Percentiles rank a stretch among this genome's conserved stretches.
phyloP scores from a whole-genome alignment of 2,329 filamentous ascomycete species.

The Fusarium sp. region DNA sequence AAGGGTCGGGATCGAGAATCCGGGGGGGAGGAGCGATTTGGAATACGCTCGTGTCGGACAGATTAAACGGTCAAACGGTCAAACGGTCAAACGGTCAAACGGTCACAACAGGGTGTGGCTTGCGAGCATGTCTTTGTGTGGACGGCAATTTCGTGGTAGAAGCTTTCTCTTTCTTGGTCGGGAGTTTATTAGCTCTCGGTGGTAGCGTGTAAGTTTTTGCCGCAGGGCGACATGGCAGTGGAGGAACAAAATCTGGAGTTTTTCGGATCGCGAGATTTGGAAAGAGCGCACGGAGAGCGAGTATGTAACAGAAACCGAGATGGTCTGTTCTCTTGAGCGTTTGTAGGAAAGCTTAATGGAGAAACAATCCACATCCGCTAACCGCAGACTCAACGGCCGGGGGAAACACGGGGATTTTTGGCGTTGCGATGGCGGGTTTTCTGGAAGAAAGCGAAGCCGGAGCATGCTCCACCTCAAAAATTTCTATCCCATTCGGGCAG shows the following conservation, averaged over 20 bases:
- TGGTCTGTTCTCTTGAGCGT: slow-evolving; percentile 7
- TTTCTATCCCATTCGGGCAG: slow-evolving; percentile 36
- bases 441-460: slow-evolving; percentile 40
- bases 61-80: slow-evolving; percentile 35
- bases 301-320: slow-evolving; percentile 21
- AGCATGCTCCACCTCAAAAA: slow-evolving; percentile 11
- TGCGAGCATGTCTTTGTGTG: slow-evolving; percentile 36
- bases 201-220: neutral
- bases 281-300: slow-evolving; percentile 7
- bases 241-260: neutral
- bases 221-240: slow-evolving; percentile 12
- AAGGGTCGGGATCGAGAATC: slow-evolving; percentile 26
- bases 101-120: slow-evolving; percentile 34
- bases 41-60: slow-evolving; percentile 36
- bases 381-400: slow-evolving; percentile 9
- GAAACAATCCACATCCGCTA: slow-evolving; percentile 13
- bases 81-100: slow-evolving; percentile 37
- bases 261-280: neutral
- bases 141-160: slow-evolving; percentile 3
- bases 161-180: neutral
- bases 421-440: slow-evolving; percentile 37
- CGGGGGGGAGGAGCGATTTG: neutral
- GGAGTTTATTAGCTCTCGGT: neutral
- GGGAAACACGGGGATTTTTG: slow-evolving; percentile 26
- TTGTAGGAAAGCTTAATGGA: slow-evolving; percentile 14